Base-by-base conservation (phyloP, 169 alveolate genomes). In the Plasmodium malariae region DNA sequence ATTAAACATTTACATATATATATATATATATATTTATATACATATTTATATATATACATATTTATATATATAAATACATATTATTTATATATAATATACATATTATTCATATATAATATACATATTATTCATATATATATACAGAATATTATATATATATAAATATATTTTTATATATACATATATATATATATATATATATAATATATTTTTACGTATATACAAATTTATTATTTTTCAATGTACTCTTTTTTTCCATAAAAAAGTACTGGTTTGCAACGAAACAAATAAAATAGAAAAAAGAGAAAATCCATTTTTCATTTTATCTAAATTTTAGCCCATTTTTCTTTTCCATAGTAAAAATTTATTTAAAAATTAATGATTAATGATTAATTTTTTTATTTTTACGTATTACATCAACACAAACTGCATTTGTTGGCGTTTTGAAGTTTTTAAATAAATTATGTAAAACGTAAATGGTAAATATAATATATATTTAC, bases 341-440 rank as follows among this genome's bases (percentile, higher is more conserved):
- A n/a, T 48, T 32, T 28, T 3, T 32, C 14, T 71, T 34, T 71
- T 19, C 60, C 26, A 19, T 45, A 14, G 24, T 37, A 71, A 24
- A 17, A 40, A 19, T 68, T 71, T 71, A 49, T 59, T 34, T 59
- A 71, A 71, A 21, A n/a, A n/a, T n/a, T n/a, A n/a, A n/a, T n/a
- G n/a, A 59, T 30, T 17, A 71, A 37, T 71, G 85, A 71, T 49
- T 45, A 71, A n/a, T 21, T 21, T 55, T 40, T 6, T 19, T 55
- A n/a, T 17, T 55, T 55, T 19, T 1, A 55, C 19, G 65, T 55
- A 21, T 55, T 71, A n/a, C n/a, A n/a, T n/a, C n/a, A 59, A 37
- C 74, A 67, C 74, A 37, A 67, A 71, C 34, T 70, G 67, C 60
- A 57, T 49, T 48, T 17, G 85, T 57, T 57, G 11, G 71, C 30